Base-by-base conservation (phyloP, 2,329 filamentous ascomycete species). In the Fusarium paranaense region DNA sequence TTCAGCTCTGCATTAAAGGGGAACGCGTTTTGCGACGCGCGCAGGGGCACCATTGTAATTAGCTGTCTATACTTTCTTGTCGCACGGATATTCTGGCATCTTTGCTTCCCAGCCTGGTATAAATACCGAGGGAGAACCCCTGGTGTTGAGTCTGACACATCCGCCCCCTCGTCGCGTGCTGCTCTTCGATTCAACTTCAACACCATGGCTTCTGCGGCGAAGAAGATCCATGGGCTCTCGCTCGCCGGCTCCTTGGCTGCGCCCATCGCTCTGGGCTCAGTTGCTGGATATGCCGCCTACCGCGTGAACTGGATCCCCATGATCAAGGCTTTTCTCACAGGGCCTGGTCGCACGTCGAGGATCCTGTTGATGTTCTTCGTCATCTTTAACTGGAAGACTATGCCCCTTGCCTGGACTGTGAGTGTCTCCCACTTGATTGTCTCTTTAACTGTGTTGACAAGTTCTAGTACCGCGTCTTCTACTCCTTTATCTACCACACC, bases 381-480 rank as follows among this genome's bases (percentile, higher is more conserved):
- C 14, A 57, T 92, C 9, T 76, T 89, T 50, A 96, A 95, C 81
- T 86, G 92, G 84, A 96, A 96, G 87, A 93, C 88, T 69, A 79
- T 95, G 69, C 94, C 94, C 0, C 87, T 94, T 47, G 89, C 90
- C 11, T 96, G 94, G 94, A 94, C 94, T 75, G 91, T 94, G 87
- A 64, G 91, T 83, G 25, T 37, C n/a, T 5, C 13, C 6, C 7
- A 1, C 33, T 47, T 5, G 14, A 37, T 25, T 3, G 47, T 18
- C 3, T 6, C 9, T 37, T 5, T 14, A 16, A 11, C 5, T 4
- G 16, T 25, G 13, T 65, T 67, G 56, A 67, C 59, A 30, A 20
- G 20, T 16, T 50, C 58, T 69, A 92, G 89, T 84, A 87, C 71
- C 90, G 90, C 63, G 83, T 93, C 72, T 86, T 89, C 81, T 88